Evolutionary conservation across 139 green algal genomes (phyloP).

Genomic region (Volvox africanus): DNA sequence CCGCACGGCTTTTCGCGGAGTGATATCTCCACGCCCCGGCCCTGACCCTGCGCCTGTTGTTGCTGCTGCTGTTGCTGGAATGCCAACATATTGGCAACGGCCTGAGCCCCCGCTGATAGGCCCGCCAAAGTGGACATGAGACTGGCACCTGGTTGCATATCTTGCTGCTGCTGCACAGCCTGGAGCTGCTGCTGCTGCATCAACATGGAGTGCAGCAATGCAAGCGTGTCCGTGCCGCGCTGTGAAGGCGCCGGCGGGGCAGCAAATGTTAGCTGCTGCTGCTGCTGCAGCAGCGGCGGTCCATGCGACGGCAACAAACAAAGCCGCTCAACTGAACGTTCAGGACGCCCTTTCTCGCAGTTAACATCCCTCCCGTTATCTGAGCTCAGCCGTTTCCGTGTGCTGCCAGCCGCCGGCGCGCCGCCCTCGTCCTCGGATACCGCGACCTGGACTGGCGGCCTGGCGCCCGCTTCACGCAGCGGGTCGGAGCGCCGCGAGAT

Average conservation of each 20-base stretch:
- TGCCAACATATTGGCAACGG: constrained; percentile 23
- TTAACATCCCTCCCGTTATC: not conserved
- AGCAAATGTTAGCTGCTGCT: not conserved
- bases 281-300: not conserved
- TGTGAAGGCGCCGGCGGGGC: not conserved
- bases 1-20: not conserved
- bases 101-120: constrained; percentile 21
- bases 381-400: not conserved
- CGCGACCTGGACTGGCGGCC: too few relatives aligned
- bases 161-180: not conserved
- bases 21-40: not conserved
- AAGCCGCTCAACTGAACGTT: not conserved
- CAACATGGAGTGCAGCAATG: constrained; percentile 30
- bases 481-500: too few relatives aligned
- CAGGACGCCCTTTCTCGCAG: not conserved
- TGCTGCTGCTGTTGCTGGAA: constrained; percentile 38
- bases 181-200: constrained; percentile 28
- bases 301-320: too few relatives aligned
- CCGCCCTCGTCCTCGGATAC: too few relatives aligned
- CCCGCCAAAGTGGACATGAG: constrained; percentile 26
- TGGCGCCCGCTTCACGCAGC: too few relatives aligned
- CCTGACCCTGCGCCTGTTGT: not conserved
- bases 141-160: not conserved
- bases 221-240: not conserved
- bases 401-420: too few relatives aligned